Evolutionary conservation across 2,329 filamentous ascomycete genomes (phyloP).

Genomic region (Biscogniauxia marginata): DNA sequence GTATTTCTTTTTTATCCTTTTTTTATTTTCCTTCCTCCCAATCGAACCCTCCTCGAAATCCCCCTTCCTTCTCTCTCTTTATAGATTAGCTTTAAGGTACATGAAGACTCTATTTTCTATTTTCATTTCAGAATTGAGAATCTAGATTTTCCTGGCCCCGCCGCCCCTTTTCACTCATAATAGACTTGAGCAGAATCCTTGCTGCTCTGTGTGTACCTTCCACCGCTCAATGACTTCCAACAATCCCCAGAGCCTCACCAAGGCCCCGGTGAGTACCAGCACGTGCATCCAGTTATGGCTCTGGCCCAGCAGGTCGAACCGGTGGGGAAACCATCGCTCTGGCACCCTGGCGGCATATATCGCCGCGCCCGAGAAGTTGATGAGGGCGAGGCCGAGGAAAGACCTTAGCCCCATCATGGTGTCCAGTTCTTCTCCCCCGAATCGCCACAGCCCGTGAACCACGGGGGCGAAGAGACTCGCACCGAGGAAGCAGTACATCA

Average conservation of each 20-base stretch:
- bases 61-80: too few species aligned
- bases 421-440: conserved; percentile 18
- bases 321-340: conserved; percentile 30
- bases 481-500: conserved; percentile 25
- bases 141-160: too few species aligned
- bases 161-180: too few species aligned
- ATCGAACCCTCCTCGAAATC: too few species aligned
- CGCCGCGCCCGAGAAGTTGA: conserved; percentile 30
- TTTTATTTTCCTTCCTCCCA: too few species aligned
- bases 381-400: conserved; percentile 27
- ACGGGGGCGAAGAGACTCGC: conserved; percentile 26
- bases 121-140: too few species aligned
- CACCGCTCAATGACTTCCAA: conserved; percentile 7
- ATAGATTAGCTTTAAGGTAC: too few species aligned
- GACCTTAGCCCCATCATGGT: conserved; percentile 24
- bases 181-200: conserved; percentile 3
- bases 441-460: conserved; percentile 18
- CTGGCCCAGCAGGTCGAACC: conserved; percentile 26
- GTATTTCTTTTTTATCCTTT: too few species aligned
- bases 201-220: neutral
- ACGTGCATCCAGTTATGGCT: conserved; percentile 31
- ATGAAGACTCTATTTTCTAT: too few species aligned
- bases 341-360: conserved; percentile 28
- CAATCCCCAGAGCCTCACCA: conserved; percentile 19
- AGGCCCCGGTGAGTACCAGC: conserved; percentile 20